These are phyloP conservation scores for Phialophora expanda DNA, from an alignment of 2,329 filamentous ascomycete genomes.

Conservation along the genomic window DNA sequence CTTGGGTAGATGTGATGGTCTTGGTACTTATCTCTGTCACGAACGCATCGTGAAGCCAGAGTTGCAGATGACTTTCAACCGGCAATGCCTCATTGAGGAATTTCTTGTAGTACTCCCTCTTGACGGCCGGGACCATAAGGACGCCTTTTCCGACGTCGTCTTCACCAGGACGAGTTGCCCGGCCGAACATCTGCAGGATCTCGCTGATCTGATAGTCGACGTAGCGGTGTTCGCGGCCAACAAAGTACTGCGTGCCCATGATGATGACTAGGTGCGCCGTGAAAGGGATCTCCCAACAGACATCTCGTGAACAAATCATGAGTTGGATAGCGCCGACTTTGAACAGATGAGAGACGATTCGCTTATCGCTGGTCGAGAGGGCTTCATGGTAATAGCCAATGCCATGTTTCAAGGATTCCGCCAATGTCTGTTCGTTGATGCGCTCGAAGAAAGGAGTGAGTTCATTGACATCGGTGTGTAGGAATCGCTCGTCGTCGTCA, in stretches of 20 bases:
- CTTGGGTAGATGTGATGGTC: conserved; percentile 92
- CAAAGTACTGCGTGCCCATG: conserved; percentile 98
- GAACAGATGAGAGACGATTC: conserved; percentile 91
- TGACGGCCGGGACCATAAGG: conserved; percentile 93
- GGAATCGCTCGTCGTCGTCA: conserved; percentile 90
- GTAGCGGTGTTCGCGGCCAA: conserved; percentile 94
- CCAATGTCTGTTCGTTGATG: conserved; percentile 83
- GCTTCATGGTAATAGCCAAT: conserved; percentile 98
- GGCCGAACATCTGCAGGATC: conserved; percentile 97
- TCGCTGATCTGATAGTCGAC: conserved; percentile 95
- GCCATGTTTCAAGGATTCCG: conserved; percentile 88
- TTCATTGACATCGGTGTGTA: conserved; percentile 82
- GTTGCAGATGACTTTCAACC: conserved; percentile 90
- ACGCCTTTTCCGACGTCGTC: conserved; percentile 86
- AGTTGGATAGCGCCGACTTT: conserved; percentile 88
- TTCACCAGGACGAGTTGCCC: conserved; percentile 76
- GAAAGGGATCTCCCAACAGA: conserved; percentile 92
- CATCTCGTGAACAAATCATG: conserved; percentile 79
- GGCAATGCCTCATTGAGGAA: conserved; percentile 95
- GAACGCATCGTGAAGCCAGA: conserved; percentile 92
- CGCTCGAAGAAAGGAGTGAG: conserved; percentile 80
- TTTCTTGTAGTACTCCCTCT: conserved; percentile 98
- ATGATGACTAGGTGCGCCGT: conserved; percentile 90
- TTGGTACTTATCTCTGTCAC: conserved; percentile 96
- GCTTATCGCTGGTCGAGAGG: conserved; percentile 83